Conservation (phyloP, 2,329 filamentous ascomycete genomes). For the Dendrostoma leiphaemia region DNA sequence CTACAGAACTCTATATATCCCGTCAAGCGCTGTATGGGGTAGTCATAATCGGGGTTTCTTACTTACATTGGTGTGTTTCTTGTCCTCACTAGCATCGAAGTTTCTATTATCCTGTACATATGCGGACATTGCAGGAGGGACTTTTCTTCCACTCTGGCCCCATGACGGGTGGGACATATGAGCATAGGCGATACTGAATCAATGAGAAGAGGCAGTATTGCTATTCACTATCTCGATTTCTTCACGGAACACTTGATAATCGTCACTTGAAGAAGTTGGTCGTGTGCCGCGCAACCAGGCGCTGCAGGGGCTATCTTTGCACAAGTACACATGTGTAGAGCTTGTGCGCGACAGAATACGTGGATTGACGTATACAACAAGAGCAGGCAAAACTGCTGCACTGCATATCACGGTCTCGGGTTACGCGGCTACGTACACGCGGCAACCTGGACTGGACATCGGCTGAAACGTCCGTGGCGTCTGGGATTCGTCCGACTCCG, state of each 20-base stretch:
- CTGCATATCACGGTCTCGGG: background rate
- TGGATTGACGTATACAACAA: background rate
- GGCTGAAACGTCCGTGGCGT: constrained; percentile 1
- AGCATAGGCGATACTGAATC: background rate
- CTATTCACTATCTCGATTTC: background rate
- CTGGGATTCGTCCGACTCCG: background rate
- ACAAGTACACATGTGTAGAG: too few species aligned
- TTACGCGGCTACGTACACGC: background rate
- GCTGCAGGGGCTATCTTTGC: too few species aligned
- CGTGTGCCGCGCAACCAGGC: too few species aligned
- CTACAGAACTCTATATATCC: background rate
- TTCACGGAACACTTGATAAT: too few species aligned
- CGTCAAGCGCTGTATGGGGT: background rate
- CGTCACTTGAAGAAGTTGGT: too few species aligned
- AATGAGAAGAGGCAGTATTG: background rate
- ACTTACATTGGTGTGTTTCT: background rate
- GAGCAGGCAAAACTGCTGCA: background rate
- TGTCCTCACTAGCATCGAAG: background rate
- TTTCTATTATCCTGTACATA: background rate
- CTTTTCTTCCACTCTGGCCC: background rate
- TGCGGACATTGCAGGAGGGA: background rate
- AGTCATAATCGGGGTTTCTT: background rate
- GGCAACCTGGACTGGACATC: background rate
- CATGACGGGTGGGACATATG: background rate
- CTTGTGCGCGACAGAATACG: background rate